Percentiles rank a stretch among this genome's conserved stretches.
Conservation (phyloP, 208 protist species). For the Histomonas meleagridis region DNA sequence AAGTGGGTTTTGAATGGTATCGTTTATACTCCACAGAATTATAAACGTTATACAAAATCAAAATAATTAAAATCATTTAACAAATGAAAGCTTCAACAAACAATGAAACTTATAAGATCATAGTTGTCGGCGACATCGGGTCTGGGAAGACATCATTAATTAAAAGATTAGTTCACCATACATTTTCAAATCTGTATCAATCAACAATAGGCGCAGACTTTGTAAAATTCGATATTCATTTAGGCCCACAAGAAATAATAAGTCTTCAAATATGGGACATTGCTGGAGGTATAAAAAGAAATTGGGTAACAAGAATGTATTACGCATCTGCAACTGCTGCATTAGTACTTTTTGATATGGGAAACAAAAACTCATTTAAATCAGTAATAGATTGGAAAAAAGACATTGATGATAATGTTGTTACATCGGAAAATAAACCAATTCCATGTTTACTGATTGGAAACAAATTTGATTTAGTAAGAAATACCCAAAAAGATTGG, state of each 20-base stretch:
- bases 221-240: not conserved
- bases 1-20: no score
- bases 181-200: conserved; percentile 25
- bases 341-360: not conserved
- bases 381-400: not conserved
- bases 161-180: not conserved
- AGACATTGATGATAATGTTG: not conserved
- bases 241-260: not conserved
- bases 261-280: conserved; percentile 35
- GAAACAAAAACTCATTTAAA: not conserved
- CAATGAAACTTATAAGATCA: no score
- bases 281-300: not conserved
- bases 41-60: no score
- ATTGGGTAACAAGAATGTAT: not conserved
- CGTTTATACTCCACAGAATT: no score
- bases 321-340: not conserved
- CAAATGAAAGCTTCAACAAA: no score
- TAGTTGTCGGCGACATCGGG: conserved; percentile 22
- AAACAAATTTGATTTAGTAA: not conserved
- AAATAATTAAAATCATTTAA: no score
- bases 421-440: not conserved
- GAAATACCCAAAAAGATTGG: not conserved
- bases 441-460: not conserved
- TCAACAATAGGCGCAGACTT: conserved; percentile 35
- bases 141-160: conserved; percentile 37